Conservation (phyloP, 495 filamentous ascomycete genomes). For the Penicillium turbatum region DNA sequence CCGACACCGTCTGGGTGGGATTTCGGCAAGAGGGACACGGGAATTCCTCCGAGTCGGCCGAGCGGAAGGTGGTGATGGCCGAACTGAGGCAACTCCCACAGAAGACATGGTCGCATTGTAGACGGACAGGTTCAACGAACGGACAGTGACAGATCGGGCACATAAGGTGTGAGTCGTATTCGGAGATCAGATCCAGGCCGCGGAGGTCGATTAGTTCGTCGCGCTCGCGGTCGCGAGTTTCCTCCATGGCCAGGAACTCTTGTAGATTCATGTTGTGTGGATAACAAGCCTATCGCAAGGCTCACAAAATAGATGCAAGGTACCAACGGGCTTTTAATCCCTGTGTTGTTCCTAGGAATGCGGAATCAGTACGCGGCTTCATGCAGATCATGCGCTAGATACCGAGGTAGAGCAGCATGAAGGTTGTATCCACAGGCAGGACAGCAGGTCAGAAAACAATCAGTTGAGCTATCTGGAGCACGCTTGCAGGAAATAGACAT, state of each 20-base stretch:
- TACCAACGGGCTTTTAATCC: not conserved
- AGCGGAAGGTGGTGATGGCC: slow-evolving; percentile 45
- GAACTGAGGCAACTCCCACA: slow-evolving; percentile 66
- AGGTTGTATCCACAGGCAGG: slow-evolving; percentile 21
- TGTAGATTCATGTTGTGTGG: slow-evolving; percentile 29
- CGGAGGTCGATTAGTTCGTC: slow-evolving; percentile 57
- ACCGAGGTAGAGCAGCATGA: slow-evolving; percentile 19
- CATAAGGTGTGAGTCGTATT: slow-evolving; percentile 71
- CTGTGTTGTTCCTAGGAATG: slow-evolving; percentile 4
- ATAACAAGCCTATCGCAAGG: not conserved
- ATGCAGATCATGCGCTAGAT: slow-evolving; percentile 18
- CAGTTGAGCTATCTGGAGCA: not conserved
- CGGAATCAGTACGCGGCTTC: slow-evolving; percentile 13
- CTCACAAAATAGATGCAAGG: not conserved
- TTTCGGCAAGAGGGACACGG: slow-evolving; percentile 47
- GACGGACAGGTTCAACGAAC: slow-evolving; percentile 65
- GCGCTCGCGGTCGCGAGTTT: slow-evolving; percentile 23
- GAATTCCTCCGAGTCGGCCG: slow-evolving; percentile 38
- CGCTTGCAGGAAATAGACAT: not conserved
- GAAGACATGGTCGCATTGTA: slow-evolving; percentile 73
- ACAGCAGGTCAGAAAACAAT: slow-evolving; percentile 4
- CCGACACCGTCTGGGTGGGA: slow-evolving; percentile 33
- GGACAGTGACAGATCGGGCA: slow-evolving; percentile 80
- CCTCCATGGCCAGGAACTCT: slow-evolving; percentile 35
- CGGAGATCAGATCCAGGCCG: slow-evolving; percentile 62